A percentile compares a stretch with the other conserved stretches of the same genome.
Conservation (phyloP, 2,329 filamentous ascomycete genomes). For the Xylariomycetidae sp. region DNA sequence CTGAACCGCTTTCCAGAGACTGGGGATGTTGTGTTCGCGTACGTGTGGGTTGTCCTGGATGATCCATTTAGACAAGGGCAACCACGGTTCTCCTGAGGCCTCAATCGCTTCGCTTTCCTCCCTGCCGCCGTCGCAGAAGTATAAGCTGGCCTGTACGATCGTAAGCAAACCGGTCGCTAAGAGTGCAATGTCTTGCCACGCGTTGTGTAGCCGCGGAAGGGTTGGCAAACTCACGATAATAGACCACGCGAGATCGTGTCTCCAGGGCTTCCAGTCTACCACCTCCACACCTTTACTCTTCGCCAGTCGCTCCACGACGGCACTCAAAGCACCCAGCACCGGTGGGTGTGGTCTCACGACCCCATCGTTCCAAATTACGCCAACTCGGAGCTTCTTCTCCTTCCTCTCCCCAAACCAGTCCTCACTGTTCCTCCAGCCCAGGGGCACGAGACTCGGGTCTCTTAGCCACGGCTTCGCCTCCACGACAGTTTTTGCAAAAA, state of each 20-base stretch:
- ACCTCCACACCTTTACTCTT: slow-evolving; percentile 46
- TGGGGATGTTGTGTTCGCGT: slow-evolving; percentile 32
- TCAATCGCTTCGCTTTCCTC: slow-evolving; percentile 46
- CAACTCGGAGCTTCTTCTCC: slow-evolving; percentile 53
- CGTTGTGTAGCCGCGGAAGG: no score
- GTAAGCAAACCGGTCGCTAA: no score
- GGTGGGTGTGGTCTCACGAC: slow-evolving; percentile 58
- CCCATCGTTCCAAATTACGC: slow-evolving; percentile 54
- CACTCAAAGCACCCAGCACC: slow-evolving; percentile 49
- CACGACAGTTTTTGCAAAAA: slow-evolving; percentile 36
- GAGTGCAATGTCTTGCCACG: no score
- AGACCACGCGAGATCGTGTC: slow-evolving; percentile 45
- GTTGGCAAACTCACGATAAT: slow-evolving; percentile 23
- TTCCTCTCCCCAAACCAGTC: slow-evolving; percentile 28
- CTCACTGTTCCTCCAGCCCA: slow-evolving; percentile 16
- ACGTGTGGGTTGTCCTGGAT: slow-evolving; percentile 46
- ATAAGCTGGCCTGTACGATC: slow-evolving; percentile 40
- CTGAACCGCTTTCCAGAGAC: slow-evolving; percentile 35
- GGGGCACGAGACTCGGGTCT: slow-evolving; percentile 17
- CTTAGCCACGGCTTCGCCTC: slow-evolving; percentile 20
- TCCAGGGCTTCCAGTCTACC: slow-evolving; percentile 49
- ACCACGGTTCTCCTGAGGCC: slow-evolving; percentile 51
- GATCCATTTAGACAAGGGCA: slow-evolving; percentile 56
- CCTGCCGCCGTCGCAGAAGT: slow-evolving; percentile 58
- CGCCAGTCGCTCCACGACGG: slow-evolving; percentile 48